Percentiles rank a stretch among this genome's conserved stretches.
phyloP scores from a whole-genome alignment of 169 alveolate genomes.

The Cryptosporidium parvum region DNA sequence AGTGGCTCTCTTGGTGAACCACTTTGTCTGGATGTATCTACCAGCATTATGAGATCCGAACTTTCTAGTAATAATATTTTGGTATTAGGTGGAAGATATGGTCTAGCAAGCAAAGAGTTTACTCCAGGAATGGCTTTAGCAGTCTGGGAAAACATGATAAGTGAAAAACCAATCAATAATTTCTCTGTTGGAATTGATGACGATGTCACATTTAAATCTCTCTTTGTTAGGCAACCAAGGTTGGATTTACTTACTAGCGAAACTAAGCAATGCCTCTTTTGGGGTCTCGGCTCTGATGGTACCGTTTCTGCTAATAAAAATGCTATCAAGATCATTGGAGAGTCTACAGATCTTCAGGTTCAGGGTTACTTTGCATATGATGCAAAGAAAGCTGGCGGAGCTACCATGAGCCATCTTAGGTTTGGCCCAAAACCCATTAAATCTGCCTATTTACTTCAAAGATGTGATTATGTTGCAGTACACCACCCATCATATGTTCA shows the following conservation, averaged over 20 bases:
- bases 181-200: constrained; percentile 82
- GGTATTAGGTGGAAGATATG: constrained; percentile 80
- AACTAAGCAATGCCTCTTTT: constrained; percentile 81
- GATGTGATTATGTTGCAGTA: constrained; percentile 81
- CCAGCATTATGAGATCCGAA: constrained; percentile 40
- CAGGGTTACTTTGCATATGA: constrained; percentile 83
- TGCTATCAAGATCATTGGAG: constrained; percentile 82
- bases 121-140: constrained; percentile 82
- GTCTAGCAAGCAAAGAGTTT: constrained; percentile 81
- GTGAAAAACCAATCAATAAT: constrained; percentile 76
- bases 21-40: constrained; percentile 78
- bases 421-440: constrained; percentile 81
- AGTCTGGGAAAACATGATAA: constrained; percentile 78
- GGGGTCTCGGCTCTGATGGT: constrained; percentile 82
- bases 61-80: neutral
- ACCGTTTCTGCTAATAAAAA: constrained; percentile 83
- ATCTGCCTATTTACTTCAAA: constrained; percentile 77
- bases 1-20: constrained; percentile 82
- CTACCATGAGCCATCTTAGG: constrained; percentile 80
- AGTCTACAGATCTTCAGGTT: constrained; percentile 79
- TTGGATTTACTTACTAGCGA: constrained; percentile 73
- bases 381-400: constrained; percentile 83
- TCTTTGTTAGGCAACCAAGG: constrained; percentile 70
- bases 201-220: constrained; percentile 79
- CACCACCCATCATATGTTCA: constrained; percentile 79